phyloP scores from a whole-genome alignment of 495 filamentous ascomycete species.

The Sphaerosporella brunnea region DNA sequence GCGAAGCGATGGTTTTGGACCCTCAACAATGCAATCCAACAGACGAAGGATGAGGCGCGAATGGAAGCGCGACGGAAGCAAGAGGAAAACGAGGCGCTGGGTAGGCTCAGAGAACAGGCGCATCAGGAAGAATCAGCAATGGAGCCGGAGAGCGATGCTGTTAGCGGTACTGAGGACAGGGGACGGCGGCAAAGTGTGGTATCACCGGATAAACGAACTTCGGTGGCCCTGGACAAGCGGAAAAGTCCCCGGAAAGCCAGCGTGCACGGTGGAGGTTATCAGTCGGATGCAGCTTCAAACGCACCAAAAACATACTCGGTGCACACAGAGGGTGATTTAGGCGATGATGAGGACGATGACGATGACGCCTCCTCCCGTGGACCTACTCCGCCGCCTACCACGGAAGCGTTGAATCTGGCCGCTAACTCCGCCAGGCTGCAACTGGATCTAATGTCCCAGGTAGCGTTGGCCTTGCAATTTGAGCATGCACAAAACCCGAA shows the following conservation, averaged over 20 bases:
- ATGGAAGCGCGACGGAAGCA: slow-evolving; percentile 62
- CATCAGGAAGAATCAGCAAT: slow-evolving; percentile 13
- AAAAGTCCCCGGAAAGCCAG: too few species aligned
- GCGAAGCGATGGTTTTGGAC: slow-evolving; percentile 96
- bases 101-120: slow-evolving; percentile 36
- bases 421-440: slow-evolving; percentile 88
- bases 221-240: too few species aligned
- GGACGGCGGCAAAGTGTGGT: background rate
- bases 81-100: slow-evolving; percentile 56
- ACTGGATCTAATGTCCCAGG: slow-evolving; percentile 68
- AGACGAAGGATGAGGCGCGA: slow-evolving; percentile 89
- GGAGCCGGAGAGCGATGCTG: slow-evolving; percentile 9
- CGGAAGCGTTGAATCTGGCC: slow-evolving; percentile 82
- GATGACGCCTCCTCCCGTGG: slow-evolving; percentile 21
- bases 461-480: slow-evolving; percentile 60
- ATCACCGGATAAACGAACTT: too few species aligned
- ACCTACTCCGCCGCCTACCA: slow-evolving; percentile 15
- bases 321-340: slow-evolving; percentile 4
- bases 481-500: slow-evolving; percentile 53
- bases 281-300: background rate
- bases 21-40: slow-evolving; percentile 95
- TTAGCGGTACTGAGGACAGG: background rate
- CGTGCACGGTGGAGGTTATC: slow-evolving; percentile 7
- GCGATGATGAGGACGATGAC: slow-evolving; percentile 19
- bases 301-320: background rate